phyloP scores from a whole-genome alignment of 805 yeast genomes.

The Yarrowia yakushimensis region DNA sequence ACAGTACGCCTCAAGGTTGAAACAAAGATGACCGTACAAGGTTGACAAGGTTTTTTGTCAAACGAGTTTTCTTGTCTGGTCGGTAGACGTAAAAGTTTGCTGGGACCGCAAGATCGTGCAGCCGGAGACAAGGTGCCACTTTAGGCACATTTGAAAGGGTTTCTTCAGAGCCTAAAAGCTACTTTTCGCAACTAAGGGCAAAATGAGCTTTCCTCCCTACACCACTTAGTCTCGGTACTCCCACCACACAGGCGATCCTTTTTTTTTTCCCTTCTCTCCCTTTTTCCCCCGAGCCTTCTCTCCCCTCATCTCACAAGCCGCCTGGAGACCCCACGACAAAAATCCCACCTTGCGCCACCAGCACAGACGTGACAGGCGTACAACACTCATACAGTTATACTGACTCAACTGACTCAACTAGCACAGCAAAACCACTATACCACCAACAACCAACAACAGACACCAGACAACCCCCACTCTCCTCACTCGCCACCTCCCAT shows the following conservation, averaged over 20 bases:
- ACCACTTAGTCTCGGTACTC: slow-evolving; percentile 2
- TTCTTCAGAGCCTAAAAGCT: neutral
- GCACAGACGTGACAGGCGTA: no score
- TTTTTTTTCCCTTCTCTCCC: neutral
- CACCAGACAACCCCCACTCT: neutral
- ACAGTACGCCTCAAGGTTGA: no score
- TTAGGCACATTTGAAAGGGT: slow-evolving; percentile 21
- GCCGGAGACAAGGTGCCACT: slow-evolving; percentile 23
- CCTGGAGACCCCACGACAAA: neutral
- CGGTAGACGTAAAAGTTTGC: neutral
- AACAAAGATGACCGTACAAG: neutral
- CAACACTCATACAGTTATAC: no score
- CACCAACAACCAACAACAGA: no score
- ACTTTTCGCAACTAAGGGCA: neutral
- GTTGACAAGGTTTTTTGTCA: neutral
- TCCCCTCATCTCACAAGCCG: neutral
- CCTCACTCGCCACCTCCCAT: neutral
- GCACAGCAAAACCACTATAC: neutral
- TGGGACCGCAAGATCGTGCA: slow-evolving; percentile 3
- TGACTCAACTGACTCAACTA: no score
- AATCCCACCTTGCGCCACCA: neutral
- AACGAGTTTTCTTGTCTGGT: neutral
- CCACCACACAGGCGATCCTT: slow-evolving; percentile 18
- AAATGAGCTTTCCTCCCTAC: slow-evolving; percentile 21
- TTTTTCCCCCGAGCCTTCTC: no score